Evolutionary conservation across 106 monocot genomes (phyloP).

Genomic region (Triglochin maritima): DNA sequence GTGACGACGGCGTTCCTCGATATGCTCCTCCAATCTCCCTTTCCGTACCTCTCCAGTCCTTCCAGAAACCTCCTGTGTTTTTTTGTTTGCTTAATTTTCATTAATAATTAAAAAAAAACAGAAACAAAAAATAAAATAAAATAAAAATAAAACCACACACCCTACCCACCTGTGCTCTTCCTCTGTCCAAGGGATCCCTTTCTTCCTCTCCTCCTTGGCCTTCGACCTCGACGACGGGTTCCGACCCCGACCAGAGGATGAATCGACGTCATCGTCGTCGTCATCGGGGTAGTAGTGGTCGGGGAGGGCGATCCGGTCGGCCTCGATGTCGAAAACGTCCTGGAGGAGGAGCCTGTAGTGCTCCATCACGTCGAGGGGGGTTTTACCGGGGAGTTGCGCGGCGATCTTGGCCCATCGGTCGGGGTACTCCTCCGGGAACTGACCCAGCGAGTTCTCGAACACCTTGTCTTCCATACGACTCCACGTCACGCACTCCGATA

Average conservation of each 20-base stretch:
- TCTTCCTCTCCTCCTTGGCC: constrained; percentile 24
- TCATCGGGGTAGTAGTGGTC: constrained; percentile 4
- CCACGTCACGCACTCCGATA: constrained; percentile 2
- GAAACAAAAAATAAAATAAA: background rate
- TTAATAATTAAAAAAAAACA: background rate
- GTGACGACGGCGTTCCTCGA: constrained; percentile 21
- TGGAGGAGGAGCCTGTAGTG: constrained; percentile 12
- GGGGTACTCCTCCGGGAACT: constrained; percentile 8
- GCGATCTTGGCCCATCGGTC: constrained; percentile 21
- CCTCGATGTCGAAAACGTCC: constrained; percentile 18
- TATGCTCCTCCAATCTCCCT: constrained; percentile 28
- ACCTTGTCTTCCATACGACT: constrained; percentile 16
- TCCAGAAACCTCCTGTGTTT: constrained; percentile 20
- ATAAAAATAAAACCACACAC: background rate
- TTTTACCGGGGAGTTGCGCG: constrained; percentile 6
- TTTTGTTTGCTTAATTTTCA: background rate
- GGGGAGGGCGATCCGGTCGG: constrained; percentile 8
- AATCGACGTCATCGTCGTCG: background rate
- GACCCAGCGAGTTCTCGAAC: constrained; percentile 19
- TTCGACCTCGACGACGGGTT: background rate
- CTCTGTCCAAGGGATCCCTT: constrained; percentile 22
- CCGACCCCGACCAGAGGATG: background rate
- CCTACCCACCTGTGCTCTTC: constrained; percentile 17
- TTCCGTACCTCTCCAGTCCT: constrained; percentile 21
- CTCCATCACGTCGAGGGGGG: constrained; percentile 7